Percentiles rank a stretch among this genome's conserved stretches.
Evolutionary conservation across 495 filamentous ascomycete species (phyloP).

Genomic region (Penicillium cataractarum): DNA sequence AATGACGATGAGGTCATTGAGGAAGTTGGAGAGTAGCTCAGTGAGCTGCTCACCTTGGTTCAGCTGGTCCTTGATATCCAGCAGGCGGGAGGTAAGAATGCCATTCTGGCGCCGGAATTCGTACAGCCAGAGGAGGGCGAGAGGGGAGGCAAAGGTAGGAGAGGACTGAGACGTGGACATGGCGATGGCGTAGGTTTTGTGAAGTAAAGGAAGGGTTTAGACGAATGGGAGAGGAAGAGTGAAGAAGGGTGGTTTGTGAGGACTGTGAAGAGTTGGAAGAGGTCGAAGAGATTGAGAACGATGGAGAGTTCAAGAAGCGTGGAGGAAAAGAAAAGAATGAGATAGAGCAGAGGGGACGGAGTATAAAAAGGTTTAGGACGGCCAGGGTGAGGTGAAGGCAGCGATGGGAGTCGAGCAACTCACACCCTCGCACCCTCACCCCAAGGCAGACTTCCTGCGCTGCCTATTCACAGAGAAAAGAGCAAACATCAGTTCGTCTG

Average conservation of each 20-base stretch:
- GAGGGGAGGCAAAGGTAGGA: background rate
- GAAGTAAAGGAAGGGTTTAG: background rate
- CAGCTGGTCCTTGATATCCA: conserved; percentile 11
- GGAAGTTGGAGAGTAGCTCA: background rate
- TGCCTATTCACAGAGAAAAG: background rate
- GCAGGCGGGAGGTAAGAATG: conserved; percentile 10
- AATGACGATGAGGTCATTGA: conserved; percentile 15
- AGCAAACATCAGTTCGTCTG: background rate
- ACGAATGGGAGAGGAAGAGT: background rate
- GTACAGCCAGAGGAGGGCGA: conserved; percentile 39
- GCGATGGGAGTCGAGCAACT: background rate
- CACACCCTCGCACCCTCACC: background rate
- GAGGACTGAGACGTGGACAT: conserved; percentile 4
- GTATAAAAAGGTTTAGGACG: background rate
- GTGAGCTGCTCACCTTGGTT: background rate
- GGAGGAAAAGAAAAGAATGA: background rate
- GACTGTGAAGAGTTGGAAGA: background rate
- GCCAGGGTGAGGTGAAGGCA: background rate
- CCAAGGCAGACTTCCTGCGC: background rate
- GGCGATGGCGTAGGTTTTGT: conserved; percentile 4
- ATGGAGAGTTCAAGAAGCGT: background rate
- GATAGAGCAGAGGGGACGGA: background rate
- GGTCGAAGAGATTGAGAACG: background rate
- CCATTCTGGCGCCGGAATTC: conserved; percentile 39
- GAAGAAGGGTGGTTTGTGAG: background rate